phyloP scores from a whole-genome alignment of 2,329 filamentous ascomycete genomes.

The Thyridium curvatum region DNA sequence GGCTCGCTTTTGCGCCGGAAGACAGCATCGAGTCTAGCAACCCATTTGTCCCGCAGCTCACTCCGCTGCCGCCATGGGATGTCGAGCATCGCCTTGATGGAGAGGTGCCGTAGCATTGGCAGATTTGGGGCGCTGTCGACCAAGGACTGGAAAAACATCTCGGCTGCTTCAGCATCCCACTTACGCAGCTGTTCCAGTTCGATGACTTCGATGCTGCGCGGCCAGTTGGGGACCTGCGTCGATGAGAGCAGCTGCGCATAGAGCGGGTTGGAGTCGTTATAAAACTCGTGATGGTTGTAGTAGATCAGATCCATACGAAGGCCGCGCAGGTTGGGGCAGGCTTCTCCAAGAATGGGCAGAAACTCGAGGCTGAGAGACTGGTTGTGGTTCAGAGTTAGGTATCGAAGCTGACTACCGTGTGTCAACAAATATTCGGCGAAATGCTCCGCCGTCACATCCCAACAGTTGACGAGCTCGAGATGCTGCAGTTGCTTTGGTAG shows the following conservation, averaged over 20 bases:
- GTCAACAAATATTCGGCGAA: conserved; percentile 59
- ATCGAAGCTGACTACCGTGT: conserved; percentile 61
- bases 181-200: conserved; percentile 74
- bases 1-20: conserved; percentile 45
- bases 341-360: conserved; percentile 54
- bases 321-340: conserved; percentile 64
- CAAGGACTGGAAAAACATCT: conserved; percentile 73
- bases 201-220: conserved; percentile 60
- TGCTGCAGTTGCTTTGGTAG: conserved; percentile 61
- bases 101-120: conserved; percentile 60
- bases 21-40: conserved; percentile 58
- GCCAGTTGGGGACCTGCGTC: conserved; percentile 71
- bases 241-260: conserved; percentile 63
- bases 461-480: conserved; percentile 74
- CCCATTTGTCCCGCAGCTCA: conserved; percentile 73
- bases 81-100: conserved; percentile 72
- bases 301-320: conserved; percentile 76
- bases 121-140: conserved; percentile 64
- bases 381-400: conserved; percentile 71
- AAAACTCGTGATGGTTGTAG: conserved; percentile 61
- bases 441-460: conserved; percentile 62
- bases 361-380: conserved; percentile 72
- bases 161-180: conserved; percentile 63
- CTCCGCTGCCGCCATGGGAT: conserved; percentile 77
- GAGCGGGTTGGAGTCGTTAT: conserved; percentile 66